Percentiles rank a stretch among this genome's conserved stretches.
Conservation (phyloP, 352 stramenopile genomes). For the Blastocystis sp. region DNA sequence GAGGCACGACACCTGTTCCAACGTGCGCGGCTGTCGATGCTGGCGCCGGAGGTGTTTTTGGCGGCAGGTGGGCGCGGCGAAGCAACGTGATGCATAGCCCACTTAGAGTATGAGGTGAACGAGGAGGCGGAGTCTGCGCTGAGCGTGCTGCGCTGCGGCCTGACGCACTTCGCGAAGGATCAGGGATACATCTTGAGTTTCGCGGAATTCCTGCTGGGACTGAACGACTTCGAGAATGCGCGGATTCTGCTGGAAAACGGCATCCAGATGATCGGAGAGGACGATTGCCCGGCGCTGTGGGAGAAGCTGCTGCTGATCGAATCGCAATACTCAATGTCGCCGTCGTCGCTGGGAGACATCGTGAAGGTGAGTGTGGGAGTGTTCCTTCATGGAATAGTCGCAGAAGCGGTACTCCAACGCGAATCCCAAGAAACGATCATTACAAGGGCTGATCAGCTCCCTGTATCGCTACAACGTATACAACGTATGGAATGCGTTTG, state of each 20-base stretch:
- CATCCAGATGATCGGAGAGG: constrained; percentile 31
- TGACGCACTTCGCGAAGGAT: background rate
- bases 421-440: constrained; percentile 7
- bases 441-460: constrained; percentile 15
- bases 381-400: background rate
- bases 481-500: background rate
- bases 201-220: constrained; percentile 20
- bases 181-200: constrained; percentile 9
- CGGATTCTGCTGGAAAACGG: constrained; percentile 23
- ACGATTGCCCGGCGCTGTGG: background rate
- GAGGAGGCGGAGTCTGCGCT: constrained; percentile 15
- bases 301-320: constrained; percentile 23
- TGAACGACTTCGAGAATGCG: constrained; percentile 23
- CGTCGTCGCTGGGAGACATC: constrained; percentile 16
- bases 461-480: constrained; percentile 35
- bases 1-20: constrained; percentile 29
- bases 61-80: background rate
- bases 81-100: background rate
- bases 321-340: background rate
- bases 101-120: constrained; percentile 48
- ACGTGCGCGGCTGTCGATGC: constrained; percentile 14
- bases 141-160: background rate
- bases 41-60: constrained; percentile 11
- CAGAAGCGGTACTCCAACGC: background rate
- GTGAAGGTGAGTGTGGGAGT: background rate